Base-by-base conservation (phyloP, 225 moss, liverwort and hornwort genomes). In the Pleurozium schreberi region DNA sequence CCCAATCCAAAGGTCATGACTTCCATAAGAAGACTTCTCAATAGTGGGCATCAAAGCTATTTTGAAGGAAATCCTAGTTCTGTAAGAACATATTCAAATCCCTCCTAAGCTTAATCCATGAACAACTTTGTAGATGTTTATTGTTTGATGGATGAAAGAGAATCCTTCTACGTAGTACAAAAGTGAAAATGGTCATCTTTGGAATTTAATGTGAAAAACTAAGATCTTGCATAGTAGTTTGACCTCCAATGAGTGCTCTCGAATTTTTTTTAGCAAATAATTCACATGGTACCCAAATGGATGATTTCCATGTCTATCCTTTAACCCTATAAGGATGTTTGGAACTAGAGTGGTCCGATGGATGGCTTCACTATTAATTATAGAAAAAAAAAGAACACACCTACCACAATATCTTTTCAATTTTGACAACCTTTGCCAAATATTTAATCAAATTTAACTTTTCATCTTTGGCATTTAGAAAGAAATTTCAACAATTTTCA, bases 81-180 rank as follows among this genome's bases (percentile, higher is more conserved):
- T 52, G 5, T 33, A 14, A 52, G 31, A 77, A 22, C 1, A 21
- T 0, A 43, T 3, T 42, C 2, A 14, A 15, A 42, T 1, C 0
- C 3, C 14, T 6, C 14, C 9, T 10, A 10, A 28, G 3, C 10
- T 45, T 42, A 27, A 9, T 2, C 70, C 1, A 14, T 26, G 4
- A 70, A 42, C 4, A 2, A 4, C 0, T 0, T 2, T 0, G 2
- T 0, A 23, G 4, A 15, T 2, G 1, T 14, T 42, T 15, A 26
- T 15, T 42, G 26, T 42, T 1, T 0, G 0, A 42, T 70, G 8
- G 9, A 70, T 42, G 26, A 26, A 0, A 8, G 0, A 40, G 2
- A 70, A 70, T 42, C 42, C 14, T 14, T 26, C 1, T 14, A 5
- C 27, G 0, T 71, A 71, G 9, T 27, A 14, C 13, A 43, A 43